Percentiles rank a stretch among this genome's conserved stretches.
phyloP scores from a whole-genome alignment of 345 rosid species.

The Adansonia digitata region DNA sequence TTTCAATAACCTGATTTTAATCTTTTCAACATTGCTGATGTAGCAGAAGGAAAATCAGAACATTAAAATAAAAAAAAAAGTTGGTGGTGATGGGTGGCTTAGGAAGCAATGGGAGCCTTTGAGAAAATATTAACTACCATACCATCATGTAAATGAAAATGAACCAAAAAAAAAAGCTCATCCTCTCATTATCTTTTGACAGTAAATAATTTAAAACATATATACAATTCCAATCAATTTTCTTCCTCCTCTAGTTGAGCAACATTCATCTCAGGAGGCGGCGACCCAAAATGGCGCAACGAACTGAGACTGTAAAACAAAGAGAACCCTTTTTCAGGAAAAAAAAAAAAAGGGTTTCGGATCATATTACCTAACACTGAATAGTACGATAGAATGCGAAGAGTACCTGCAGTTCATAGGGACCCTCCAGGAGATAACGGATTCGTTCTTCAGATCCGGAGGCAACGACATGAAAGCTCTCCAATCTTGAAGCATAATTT shows the following conservation, averaged over 20 bases:
- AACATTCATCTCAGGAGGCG: background rate
- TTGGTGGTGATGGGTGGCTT: background rate
- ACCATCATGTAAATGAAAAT: background rate
- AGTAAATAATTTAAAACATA: background rate
- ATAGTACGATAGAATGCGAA: background rate
- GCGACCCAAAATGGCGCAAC: background rate
- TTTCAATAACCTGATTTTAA: no score
- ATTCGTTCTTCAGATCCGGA: background rate
- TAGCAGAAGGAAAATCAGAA: background rate
- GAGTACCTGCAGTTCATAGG: constrained; percentile 50
- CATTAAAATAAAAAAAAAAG: no score
- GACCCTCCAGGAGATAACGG: constrained; percentile 44
- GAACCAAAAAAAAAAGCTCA: background rate
- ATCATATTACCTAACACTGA: background rate
- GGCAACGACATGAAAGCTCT: constrained; percentile 32
- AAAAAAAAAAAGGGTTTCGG: background rate
- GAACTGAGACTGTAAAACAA: background rate
- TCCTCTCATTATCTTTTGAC: background rate
- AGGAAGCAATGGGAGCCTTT: background rate
- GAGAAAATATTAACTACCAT: no score
- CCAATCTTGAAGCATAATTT: constrained; percentile 58
- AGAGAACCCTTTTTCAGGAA: background rate
- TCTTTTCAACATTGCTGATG: no score
- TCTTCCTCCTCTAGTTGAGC: background rate
- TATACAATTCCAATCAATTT: background rate